A percentile compares a stretch with the other conserved stretches of the same genome.
Evolutionary conservation across 306 rosid genomes (phyloP).

Genomic region (Casuarina equisetifolia): DNA sequence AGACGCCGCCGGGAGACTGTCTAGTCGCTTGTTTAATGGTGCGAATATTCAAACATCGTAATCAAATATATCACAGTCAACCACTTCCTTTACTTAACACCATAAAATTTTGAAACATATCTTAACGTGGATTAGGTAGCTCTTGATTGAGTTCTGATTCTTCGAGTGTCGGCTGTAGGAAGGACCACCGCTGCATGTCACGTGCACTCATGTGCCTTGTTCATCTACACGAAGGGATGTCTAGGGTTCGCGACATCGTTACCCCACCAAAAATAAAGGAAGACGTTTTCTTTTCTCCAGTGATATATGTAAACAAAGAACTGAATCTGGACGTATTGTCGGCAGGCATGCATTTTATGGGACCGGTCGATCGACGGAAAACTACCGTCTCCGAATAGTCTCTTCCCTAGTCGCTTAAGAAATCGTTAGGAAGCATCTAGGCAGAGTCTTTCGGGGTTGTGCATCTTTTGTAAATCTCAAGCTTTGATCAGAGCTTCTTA

Average conservation of each 20-base stretch:
- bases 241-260: background rate
- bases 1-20: background rate
- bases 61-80: background rate
- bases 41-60: background rate
- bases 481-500: background rate
- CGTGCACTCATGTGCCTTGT: background rate
- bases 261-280: background rate
- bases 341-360: no score
- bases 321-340: background rate
- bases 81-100: background rate
- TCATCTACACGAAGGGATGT: background rate
- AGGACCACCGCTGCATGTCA: background rate
- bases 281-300: background rate
- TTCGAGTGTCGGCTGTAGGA: background rate
- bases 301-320: background rate
- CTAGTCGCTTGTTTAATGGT: background rate
- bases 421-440: background rate
- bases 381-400: no score
- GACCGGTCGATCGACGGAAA: no score
- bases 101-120: background rate
- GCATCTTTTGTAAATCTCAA: background rate
- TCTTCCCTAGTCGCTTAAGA: background rate
- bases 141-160: background rate
- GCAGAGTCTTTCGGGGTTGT: background rate
- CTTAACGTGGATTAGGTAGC: background rate